Base-by-base conservation (phyloP, 805 yeast genomes). In the Cyberlindnera xishuangbannaensis region DNA sequence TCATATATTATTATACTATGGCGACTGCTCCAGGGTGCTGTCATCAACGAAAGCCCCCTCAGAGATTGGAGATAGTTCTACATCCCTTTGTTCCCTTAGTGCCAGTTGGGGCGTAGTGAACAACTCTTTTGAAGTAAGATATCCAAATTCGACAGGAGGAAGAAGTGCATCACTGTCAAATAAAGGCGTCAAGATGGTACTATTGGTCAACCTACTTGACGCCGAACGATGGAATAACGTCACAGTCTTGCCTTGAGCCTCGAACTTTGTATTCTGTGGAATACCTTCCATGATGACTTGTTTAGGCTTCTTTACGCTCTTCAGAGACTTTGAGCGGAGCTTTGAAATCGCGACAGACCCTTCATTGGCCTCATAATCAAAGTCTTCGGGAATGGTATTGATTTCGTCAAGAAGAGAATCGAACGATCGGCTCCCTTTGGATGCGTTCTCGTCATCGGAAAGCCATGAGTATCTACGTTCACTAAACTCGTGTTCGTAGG, bases 351-450 rank as follows among this genome's bases (percentile, higher is more conserved):
- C n/a, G 15, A 12, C 30, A 5, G 20, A 4, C 13, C 19, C 18
- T n/a, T 18, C 14, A 16, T 31, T 16, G 7, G 26, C 27, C 10
- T 39, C 41, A 21, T 30, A 39, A 14, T 45, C 59, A 28, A 43
- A 64, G 33, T 67, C 70, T 37, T 65, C 73, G 2, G 77, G 73
- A 5, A 72, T 58, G 3, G 50, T 58, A 40, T 73, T 73, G 29
- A 68, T 69, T 47, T 73, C 78, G 41, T 71, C 77, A 15, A 73
- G 35, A 12, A 67, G 53, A 15, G 62, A 61, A n/a, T 67, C 70
- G 35, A 65, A 63, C 4, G 53, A 45, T 12, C 44, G 48, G 20
- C 18, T 26, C 26, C 25, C 50, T 47, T 30, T 36, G 10, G 37
- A 25, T 3, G 28, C 17, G 10, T 23, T 24, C 24, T 56, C 49